These are phyloP conservation scores for Erodium moschatum DNA, from an alignment of 441 rosid genomes.

Conservation along the genomic window DNA sequence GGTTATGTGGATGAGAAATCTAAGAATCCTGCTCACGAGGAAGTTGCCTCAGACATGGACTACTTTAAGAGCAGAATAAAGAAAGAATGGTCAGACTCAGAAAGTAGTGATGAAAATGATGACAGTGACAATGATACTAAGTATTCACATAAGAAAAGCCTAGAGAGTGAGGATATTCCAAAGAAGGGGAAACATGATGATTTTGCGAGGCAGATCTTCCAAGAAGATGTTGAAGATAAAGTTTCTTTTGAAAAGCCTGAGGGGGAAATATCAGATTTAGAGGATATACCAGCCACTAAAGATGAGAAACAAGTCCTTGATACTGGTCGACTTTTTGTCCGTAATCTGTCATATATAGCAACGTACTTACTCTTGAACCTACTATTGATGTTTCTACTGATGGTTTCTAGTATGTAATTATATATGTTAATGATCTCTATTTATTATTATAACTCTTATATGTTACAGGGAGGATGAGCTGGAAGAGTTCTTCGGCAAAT, in stretches of 20 bases:
- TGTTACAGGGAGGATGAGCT: constrained; percentile 75
- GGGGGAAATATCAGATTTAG: constrained; percentile 33
- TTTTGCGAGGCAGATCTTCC: constrained; percentile 17
- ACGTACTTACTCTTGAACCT: constrained; percentile 32
- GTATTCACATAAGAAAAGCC: constrained; percentile 20
- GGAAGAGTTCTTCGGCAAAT: constrained; percentile 53
- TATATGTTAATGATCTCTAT: constrained; percentile 2
- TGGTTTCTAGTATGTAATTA: neutral
- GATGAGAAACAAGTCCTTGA: constrained; percentile 36
- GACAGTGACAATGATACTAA: constrained; percentile 18
- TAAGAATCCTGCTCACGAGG: constrained; percentile 31
- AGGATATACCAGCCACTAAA: constrained; percentile 25
- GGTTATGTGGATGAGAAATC: constrained; percentile 26
- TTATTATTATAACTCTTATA: neutral
- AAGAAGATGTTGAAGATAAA: constrained; percentile 30
- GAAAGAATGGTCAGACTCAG: constrained; percentile 69
- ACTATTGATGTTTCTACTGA: neutral
- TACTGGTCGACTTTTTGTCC: constrained; percentile 66
- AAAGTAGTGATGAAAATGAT: constrained; percentile 34
- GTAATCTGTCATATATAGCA: constrained; percentile 72
- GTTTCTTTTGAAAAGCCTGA: constrained; percentile 27
- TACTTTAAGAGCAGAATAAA: constrained; percentile 83
- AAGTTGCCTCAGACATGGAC: constrained; percentile 69
- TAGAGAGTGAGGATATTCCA: constrained; percentile 16
- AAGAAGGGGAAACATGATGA: constrained; percentile 17